phyloP scores from a whole-genome alignment of 2,329 filamentous ascomycete species.

The Aspergillus glaucus region DNA sequence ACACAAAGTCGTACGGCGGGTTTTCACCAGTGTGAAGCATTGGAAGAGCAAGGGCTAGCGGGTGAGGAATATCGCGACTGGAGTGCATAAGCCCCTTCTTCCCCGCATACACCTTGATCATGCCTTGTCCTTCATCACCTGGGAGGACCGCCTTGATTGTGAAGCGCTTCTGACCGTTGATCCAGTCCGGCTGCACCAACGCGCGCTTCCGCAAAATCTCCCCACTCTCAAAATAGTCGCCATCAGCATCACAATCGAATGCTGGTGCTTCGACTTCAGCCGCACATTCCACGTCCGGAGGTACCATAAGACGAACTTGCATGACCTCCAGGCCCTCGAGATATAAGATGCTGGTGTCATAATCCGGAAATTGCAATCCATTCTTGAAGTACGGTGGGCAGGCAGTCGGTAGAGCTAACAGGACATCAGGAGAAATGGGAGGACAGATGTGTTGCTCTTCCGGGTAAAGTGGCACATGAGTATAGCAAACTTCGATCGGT shows the following conservation, averaged over 20 bases:
- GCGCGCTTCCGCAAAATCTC: slow-evolving; percentile 80
- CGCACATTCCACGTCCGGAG: slow-evolving; percentile 81
- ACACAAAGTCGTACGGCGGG: slow-evolving; percentile 87
- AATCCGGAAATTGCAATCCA: slow-evolving; percentile 71
- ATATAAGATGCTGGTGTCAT: slow-evolving; percentile 77
- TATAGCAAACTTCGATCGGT: slow-evolving; percentile 88
- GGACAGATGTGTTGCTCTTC: slow-evolving; percentile 91
- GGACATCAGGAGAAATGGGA: slow-evolving; percentile 73
- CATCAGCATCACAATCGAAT: slow-evolving; percentile 76
- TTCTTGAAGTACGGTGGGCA: slow-evolving; percentile 87
- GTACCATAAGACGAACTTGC: slow-evolving; percentile 81
- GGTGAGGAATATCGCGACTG: slow-evolving; percentile 91
- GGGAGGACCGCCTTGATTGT: slow-evolving; percentile 89
- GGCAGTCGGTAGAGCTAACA: slow-evolving; percentile 78
- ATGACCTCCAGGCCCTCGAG: slow-evolving; percentile 92
- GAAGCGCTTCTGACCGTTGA: slow-evolving; percentile 78
- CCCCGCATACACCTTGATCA: slow-evolving; percentile 86
- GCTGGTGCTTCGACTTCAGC: slow-evolving; percentile 85
- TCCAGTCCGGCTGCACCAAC: slow-evolving; percentile 87
- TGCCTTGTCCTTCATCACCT: slow-evolving; percentile 81
- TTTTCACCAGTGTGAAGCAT: slow-evolving; percentile 88
- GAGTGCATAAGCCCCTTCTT: slow-evolving; percentile 95
- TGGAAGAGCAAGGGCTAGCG: slow-evolving; percentile 81
- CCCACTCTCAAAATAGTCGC: slow-evolving; percentile 88
- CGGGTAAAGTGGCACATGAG: slow-evolving; percentile 82